These are phyloP conservation scores for Amorphotheca resinae DNA, from an alignment of 495 filamentous ascomycete species.

Conservation along the genomic window DNA sequence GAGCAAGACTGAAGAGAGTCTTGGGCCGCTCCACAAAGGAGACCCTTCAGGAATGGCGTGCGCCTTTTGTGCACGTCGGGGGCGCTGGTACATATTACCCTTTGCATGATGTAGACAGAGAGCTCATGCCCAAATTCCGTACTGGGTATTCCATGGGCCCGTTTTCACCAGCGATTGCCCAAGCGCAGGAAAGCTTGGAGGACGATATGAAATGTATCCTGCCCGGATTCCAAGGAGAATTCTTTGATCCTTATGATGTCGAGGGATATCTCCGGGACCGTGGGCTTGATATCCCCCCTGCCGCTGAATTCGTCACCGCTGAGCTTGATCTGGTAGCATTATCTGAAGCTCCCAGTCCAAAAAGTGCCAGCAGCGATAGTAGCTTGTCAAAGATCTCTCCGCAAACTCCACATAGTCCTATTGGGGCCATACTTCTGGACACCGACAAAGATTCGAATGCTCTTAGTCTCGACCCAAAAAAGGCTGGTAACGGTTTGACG, in stretches of 20 bases:
- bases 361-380: constrained; percentile 5
- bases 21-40: constrained; percentile 29
- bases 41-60: constrained; percentile 43
- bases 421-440: constrained; percentile 1
- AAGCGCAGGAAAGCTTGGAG: constrained; percentile 19
- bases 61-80: constrained; percentile 53
- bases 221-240: constrained; percentile 51
- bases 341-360: constrained; percentile 11
- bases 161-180: constrained; percentile 19
- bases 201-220: constrained; percentile 30
- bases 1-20: constrained; percentile 26
- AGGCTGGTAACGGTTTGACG: not conserved
- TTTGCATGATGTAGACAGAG: constrained; percentile 24
- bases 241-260: constrained; percentile 61
- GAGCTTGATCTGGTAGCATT: constrained; percentile 31
- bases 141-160: constrained; percentile 31
- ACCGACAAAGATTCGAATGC: not conserved
- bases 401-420: constrained; percentile 14
- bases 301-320: constrained; percentile 38
- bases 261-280: constrained; percentile 52
- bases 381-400: constrained; percentile 7
- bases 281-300: constrained; percentile 42
- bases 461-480: constrained; percentile 1
- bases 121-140: constrained; percentile 23
- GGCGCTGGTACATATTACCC: constrained; percentile 55